phyloP scores from a whole-genome alignment of 768 basidiomycete species.

The Amanita muscaria region DNA sequence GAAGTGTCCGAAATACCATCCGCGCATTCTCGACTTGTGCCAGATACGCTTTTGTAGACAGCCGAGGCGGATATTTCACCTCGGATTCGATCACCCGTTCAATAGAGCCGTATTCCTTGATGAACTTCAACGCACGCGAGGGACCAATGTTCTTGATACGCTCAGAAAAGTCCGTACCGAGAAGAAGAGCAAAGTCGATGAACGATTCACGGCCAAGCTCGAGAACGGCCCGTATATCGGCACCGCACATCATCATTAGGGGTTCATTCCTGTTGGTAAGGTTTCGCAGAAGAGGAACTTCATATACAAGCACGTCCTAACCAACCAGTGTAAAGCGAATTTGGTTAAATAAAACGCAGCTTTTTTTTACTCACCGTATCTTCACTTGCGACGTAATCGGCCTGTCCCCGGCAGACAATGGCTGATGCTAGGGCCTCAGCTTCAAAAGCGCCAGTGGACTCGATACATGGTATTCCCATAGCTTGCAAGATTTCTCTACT shows the following conservation, averaged over 20 bases:
- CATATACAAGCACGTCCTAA: conserved; percentile 78
- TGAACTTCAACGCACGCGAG: conserved; percentile 63
- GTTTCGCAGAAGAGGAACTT: conserved; percentile 74
- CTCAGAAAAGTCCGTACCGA: conserved; percentile 87
- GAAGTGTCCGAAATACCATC: conserved; percentile 54
- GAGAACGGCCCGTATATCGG: conserved; percentile 49
- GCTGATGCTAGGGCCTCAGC: conserved; percentile 82
- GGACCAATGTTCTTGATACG: conserved; percentile 82
- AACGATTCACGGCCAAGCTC: conserved; percentile 48
- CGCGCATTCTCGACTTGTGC: conserved; percentile 56
- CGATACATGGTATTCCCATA: conserved; percentile 79
- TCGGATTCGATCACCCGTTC: conserved; percentile 53
- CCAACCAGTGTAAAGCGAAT: not conserved
- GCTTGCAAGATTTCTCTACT: conserved; percentile 58
- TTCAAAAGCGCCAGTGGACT: conserved; percentile 61
- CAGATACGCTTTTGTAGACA: conserved; percentile 45
- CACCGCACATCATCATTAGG: conserved; percentile 55
- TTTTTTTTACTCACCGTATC: conserved; percentile 53
- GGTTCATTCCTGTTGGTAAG: conserved; percentile 53
- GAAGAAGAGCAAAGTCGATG: conserved; percentile 78
- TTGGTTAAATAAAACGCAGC: conserved; percentile 4
- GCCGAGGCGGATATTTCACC: conserved; percentile 41
- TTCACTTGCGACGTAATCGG: conserved; percentile 87
- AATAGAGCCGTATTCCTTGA: conserved; percentile 62
- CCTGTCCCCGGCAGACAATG: conserved; percentile 63